These are phyloP conservation scores for Daldinia sp. DNA, from an alignment of 2,329 filamentous ascomycete genomes.

Conservation along the genomic window DNA sequence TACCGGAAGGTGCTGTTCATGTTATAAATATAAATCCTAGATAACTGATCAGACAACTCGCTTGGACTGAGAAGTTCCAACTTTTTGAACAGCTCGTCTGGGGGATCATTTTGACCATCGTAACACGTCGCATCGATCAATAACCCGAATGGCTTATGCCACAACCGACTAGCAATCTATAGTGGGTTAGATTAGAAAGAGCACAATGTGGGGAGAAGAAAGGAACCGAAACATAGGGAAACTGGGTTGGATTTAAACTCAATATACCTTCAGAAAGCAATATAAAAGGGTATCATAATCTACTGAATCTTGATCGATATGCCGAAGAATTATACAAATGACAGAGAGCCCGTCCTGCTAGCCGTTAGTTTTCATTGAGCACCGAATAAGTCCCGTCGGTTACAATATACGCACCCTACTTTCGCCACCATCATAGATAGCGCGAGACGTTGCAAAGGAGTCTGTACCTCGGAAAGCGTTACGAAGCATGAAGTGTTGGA, in stretches of 20 bases:
- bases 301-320: slow-evolving; percentile 74
- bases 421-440: slow-evolving; percentile 78
- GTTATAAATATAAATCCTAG: slow-evolving; percentile 76
- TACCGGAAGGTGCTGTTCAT: slow-evolving; percentile 78
- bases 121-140: slow-evolving; percentile 79
- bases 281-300: slow-evolving; percentile 75
- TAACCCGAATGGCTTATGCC: slow-evolving; percentile 76
- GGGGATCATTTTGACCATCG: slow-evolving; percentile 73
- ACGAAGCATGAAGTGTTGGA: slow-evolving; percentile 79
- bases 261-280: slow-evolving; percentile 72
- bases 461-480: slow-evolving; percentile 75
- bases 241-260: not conserved
- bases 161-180: slow-evolving; percentile 75
- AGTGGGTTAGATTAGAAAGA: slow-evolving; percentile 33
- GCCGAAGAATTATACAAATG: slow-evolving; percentile 75
- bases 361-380: slow-evolving; percentile 16
- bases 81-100: slow-evolving; percentile 73
- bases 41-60: slow-evolving; percentile 70
- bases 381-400: not conserved
- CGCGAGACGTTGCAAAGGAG: slow-evolving; percentile 72
- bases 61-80: slow-evolving; percentile 72
- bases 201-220: not conserved
- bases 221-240: not conserved
- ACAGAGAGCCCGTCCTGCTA: slow-evolving; percentile 72
- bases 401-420: slow-evolving; percentile 65